Conservation (phyloP, 495 filamentous ascomycete genomes). For the Annulohypoxylon nitens region DNA sequence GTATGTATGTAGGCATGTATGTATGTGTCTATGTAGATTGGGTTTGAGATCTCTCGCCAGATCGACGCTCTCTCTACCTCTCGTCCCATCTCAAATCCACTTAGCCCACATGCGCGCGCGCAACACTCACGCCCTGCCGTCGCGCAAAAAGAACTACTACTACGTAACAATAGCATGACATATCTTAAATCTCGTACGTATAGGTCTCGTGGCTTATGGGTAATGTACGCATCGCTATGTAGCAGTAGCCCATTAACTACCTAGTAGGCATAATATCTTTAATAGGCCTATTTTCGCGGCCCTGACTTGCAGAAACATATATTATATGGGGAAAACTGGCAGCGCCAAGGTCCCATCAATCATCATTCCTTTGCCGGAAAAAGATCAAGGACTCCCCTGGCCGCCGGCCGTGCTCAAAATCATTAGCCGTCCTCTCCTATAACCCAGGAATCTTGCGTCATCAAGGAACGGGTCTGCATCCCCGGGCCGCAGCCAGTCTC, state of each 20-base stretch:
- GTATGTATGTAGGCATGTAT: too few species aligned
- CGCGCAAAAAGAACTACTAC: background rate
- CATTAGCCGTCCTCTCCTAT: background rate
- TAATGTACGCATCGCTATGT: background rate
- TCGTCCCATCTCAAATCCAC: constrained; percentile 8
- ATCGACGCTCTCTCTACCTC: constrained; percentile 9
- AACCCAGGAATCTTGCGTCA: constrained; percentile 31
- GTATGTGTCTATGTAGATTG: constrained; percentile 27
- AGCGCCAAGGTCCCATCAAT: constrained; percentile 18
- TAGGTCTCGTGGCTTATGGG: constrained; percentile 16
- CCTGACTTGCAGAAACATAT: constrained; percentile 12
- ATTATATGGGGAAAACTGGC: background rate
- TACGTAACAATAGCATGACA: constrained; percentile 38
- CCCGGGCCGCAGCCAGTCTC: constrained; percentile 2
- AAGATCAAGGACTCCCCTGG: background rate
- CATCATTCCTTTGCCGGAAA: background rate
- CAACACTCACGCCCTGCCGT: background rate
- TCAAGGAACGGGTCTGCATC: constrained; percentile 13
- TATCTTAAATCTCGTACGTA: constrained; percentile 24
- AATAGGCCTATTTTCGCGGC: constrained; percentile 2
- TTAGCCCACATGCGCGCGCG: background rate
- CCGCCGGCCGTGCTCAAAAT: background rate
- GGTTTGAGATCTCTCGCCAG: constrained; percentile 43
- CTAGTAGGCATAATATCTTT: background rate
- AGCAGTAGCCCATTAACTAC: background rate